These are phyloP conservation scores for Yamadazyma dushanensis DNA, from an alignment of 1,139 yeast genomes.

Conservation along the genomic window DNA sequence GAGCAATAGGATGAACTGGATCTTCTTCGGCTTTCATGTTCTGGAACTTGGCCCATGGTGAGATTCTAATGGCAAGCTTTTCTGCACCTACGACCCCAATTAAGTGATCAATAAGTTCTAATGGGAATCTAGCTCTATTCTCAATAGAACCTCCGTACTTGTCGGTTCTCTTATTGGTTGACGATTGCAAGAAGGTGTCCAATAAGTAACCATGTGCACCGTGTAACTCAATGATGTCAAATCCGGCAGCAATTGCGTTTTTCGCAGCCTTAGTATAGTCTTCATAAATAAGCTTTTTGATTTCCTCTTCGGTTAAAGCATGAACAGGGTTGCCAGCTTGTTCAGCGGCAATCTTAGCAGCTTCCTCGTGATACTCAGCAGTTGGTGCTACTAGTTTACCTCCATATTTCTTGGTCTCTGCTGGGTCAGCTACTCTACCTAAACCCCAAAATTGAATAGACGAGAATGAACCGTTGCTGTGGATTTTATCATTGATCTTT, in stretches of 20 bases:
- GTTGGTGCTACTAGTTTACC: conserved; percentile 25
- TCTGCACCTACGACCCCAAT: conserved; percentile 49
- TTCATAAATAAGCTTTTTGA: conserved; percentile 33
- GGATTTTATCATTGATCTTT: conserved; percentile 48
- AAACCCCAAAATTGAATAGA: conserved; percentile 60
- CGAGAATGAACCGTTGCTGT: conserved; percentile 50
- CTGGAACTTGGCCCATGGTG: conserved; percentile 54
- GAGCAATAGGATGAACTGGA: conserved; percentile 33
- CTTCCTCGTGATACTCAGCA: conserved; percentile 21
- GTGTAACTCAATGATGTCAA: conserved; percentile 70
- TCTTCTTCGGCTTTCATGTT: conserved; percentile 37
- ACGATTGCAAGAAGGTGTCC: conserved; percentile 53
- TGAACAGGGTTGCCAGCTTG: conserved; percentile 10
- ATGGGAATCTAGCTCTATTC: conserved; percentile 57
- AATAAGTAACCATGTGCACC: conserved; percentile 69
- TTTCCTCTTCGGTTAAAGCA: conserved; percentile 42
- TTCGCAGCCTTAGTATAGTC: conserved; percentile 44
- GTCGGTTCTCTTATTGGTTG: conserved; percentile 60
- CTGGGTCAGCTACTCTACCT: conserved; percentile 55
- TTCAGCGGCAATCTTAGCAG: conserved; percentile 6
- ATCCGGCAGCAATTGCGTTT: conserved; percentile 56
- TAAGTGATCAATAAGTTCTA: conserved; percentile 56
- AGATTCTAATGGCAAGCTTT: conserved; percentile 57
- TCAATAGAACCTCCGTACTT: conserved; percentile 65
- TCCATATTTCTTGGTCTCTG: conserved; percentile 33